Conservation (phyloP, 1,284 basidiomycete genomes). For the Athelia psychrophila region DNA sequence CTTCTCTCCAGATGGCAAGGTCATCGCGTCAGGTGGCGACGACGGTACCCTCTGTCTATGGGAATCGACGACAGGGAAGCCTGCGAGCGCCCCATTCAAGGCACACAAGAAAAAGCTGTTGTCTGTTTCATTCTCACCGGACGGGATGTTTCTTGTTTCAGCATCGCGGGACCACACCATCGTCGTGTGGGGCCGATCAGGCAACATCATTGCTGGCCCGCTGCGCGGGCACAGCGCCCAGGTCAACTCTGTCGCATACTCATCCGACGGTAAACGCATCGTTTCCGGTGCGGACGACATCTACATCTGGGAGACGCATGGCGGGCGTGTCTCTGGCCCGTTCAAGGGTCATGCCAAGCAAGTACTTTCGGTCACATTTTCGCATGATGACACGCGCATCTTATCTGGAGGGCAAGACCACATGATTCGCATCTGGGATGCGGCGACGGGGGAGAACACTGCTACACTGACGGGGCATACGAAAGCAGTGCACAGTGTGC, state of each 20-base stretch:
- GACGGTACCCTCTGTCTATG: neutral
- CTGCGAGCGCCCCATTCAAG: neutral
- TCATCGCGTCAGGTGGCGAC: neutral
- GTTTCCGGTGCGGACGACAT: constrained; percentile 15
- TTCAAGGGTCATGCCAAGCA: constrained; percentile 14
- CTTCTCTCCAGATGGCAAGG: neutral
- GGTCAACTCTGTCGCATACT: constrained; percentile 13
- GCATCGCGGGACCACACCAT: constrained; percentile 10
- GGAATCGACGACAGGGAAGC: neutral
- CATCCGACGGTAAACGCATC: constrained; percentile 11
- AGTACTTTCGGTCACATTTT: constrained; percentile 20
- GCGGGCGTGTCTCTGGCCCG: constrained; percentile 3
- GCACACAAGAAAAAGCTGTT: neutral
- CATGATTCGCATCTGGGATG: constrained; percentile 18
- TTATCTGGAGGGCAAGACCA: constrained; percentile 17
- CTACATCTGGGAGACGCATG: constrained; percentile 12
- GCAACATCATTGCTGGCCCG: neutral
- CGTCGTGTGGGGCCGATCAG: constrained; percentile 20
- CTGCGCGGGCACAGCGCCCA: constrained; percentile 9
- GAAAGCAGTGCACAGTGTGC: constrained; percentile 5
- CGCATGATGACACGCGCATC: constrained; percentile 17
- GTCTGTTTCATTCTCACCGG: neutral
- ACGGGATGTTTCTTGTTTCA: neutral
- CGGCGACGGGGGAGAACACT: constrained; percentile 4
- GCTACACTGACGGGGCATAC: constrained; percentile 8